A percentile compares a stretch with the other conserved stretches of the same genome.
phyloP scores from a whole-genome alignment of 148 eudicot species.

The Amaranthus cruentus region DNA sequence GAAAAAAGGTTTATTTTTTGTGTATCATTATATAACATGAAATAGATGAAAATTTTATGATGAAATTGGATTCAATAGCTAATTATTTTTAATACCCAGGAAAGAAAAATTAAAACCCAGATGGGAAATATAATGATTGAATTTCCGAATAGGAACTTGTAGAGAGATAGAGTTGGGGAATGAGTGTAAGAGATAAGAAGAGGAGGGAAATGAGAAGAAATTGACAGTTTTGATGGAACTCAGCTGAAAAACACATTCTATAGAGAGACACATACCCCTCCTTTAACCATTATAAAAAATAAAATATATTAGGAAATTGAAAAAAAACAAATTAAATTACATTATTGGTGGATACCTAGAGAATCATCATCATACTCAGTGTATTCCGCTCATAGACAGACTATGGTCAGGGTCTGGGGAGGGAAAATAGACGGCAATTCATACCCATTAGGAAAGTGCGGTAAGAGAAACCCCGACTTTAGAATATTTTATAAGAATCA shows the following conservation, averaged over 20 bases:
- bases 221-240: constrained; percentile 20
- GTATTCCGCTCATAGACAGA: no score
- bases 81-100: constrained; percentile 14
- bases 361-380: no score
- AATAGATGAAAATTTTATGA: background rate
- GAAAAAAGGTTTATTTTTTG: no score
- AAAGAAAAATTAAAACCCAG: constrained; percentile 19
- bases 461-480: no score
- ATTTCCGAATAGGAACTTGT: background rate
- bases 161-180: constrained; percentile 18
- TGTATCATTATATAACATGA: background rate
- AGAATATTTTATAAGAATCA: no score
- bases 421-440: no score
- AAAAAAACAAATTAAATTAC: no score
- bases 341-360: no score
- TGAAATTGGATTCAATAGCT: background rate
- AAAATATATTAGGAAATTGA: no score
- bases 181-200: constrained; percentile 18
- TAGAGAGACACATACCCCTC: constrained; percentile 11
- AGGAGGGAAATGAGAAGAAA: constrained; percentile 21
- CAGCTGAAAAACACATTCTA: constrained; percentile 34
- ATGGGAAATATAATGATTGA: constrained; percentile 16
- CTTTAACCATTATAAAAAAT: constrained; percentile 17
- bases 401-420: no score
- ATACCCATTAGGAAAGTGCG: no score